Evolutionary conservation across 257 asterid species (phyloP).

Genomic region (Salvia rosmarinus): DNA sequence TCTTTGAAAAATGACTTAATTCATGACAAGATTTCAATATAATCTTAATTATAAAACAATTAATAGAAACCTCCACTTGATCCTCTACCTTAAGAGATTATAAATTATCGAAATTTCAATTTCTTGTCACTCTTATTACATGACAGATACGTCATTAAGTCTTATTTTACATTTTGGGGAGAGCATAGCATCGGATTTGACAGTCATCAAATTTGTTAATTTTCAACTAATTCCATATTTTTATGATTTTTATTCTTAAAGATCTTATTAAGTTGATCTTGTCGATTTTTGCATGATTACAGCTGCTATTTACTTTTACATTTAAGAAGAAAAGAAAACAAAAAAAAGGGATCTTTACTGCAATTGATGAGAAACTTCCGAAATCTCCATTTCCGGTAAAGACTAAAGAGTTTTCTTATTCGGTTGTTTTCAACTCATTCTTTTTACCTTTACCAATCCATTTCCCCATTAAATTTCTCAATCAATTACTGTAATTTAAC

Average conservation of each 20-base stretch:
- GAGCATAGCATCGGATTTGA: no score
- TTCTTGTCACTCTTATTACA: no score
- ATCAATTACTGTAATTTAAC: conserved; percentile 2
- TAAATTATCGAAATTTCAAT: no score
- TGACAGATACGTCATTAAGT: no score
- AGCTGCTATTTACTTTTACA: not conserved
- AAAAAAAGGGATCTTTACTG: not conserved
- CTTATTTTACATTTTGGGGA: no score
- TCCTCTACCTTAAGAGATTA: no score
- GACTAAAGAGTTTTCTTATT: not conserved
- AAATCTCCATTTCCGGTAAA: not conserved
- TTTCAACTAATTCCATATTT: not conserved
- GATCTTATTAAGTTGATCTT: not conserved
- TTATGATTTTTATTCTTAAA: not conserved
- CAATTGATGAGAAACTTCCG: not conserved
- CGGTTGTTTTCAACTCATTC: not conserved
- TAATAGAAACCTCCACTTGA: no score
- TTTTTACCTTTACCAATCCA: not conserved
- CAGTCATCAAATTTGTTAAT: no score
- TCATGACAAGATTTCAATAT: no score
- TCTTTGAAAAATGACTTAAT: no score
- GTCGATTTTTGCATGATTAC: not conserved
- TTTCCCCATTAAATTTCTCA: not conserved
- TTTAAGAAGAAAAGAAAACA: not conserved
- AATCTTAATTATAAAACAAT: no score